These are phyloP conservation scores for Barnettozyma salicaria DNA, from an alignment of 805 yeast species.

Conservation along the genomic window DNA sequence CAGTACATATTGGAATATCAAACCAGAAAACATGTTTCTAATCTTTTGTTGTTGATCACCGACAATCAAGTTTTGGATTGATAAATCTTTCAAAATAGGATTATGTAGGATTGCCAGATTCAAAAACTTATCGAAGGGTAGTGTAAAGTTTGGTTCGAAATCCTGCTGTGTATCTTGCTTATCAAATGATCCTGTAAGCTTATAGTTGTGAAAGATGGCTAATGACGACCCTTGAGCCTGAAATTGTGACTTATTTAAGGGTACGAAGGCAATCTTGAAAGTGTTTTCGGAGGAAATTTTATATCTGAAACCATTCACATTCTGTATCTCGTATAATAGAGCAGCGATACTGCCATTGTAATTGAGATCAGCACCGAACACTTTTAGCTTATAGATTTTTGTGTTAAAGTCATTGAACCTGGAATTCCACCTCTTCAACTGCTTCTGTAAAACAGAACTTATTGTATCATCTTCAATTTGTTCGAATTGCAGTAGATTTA, in stretches of 20 bases:
- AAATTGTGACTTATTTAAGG: conserved; percentile 1
- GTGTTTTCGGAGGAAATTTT: conserved; percentile 21
- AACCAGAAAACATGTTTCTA: conserved; percentile 12
- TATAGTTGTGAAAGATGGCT: conserved; percentile 21
- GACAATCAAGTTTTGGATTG: conserved; percentile 15
- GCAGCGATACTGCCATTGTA: conserved; percentile 17
- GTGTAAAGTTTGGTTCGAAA: neutral
- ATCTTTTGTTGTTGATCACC: conserved; percentile 18
- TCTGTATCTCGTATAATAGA: conserved; percentile 19
- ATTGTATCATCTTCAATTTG: conserved; percentile 11
- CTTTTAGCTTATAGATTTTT: conserved; percentile 13
- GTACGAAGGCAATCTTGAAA: conserved; percentile 17
- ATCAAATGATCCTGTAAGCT: conserved; percentile 10
- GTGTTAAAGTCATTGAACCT: conserved; percentile 23
- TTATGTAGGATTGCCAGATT: conserved; percentile 5
- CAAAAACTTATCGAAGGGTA: conserved; percentile 14
- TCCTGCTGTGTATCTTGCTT: neutral
- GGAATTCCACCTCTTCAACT: conserved; percentile 20
- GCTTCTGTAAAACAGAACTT: conserved; percentile 12
- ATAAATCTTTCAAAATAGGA: conserved; percentile 3
- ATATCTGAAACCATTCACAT: conserved; percentile 18
- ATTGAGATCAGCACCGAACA: conserved; percentile 18
- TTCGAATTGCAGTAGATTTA: conserved; percentile 3
- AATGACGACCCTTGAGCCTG: conserved; percentile 15
- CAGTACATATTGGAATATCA: conserved; percentile 14